A percentile compares a stretch with the other conserved stretches of the same genome.
Conservation (phyloP, 176 grass and related monocot species). For the Oryza brachyantha region DNA sequence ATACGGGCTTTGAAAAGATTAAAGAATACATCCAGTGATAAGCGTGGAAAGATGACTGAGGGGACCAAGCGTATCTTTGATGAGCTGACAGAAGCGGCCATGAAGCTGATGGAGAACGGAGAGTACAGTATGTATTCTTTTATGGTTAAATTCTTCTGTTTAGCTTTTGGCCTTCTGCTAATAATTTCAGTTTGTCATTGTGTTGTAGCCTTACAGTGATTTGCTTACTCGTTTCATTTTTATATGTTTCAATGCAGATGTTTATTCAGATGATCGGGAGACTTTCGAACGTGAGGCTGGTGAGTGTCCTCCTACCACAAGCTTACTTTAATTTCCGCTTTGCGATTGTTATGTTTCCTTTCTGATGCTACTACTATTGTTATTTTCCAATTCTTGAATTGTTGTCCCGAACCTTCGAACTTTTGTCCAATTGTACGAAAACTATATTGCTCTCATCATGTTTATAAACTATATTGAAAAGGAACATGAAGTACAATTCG, state of each 20-base stretch:
- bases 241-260: slow-evolving; percentile 62
- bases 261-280: slow-evolving; percentile 85
- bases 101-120: slow-evolving; percentile 97
- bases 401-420: background rate
- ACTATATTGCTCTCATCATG: background rate
- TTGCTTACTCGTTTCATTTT: slow-evolving; percentile 18
- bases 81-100: slow-evolving; percentile 81
- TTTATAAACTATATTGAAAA: background rate
- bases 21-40: slow-evolving; percentile 71
- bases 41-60: slow-evolving; percentile 69
- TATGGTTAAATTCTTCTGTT: background rate
- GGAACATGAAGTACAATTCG: background rate
- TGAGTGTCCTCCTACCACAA: slow-evolving; percentile 43
- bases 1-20: slow-evolving; percentile 87
- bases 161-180: background rate
- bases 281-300: slow-evolving; percentile 87
- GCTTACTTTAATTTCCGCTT: background rate
- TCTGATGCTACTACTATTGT: background rate
- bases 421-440: background rate
- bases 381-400: background rate
- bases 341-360: background rate
- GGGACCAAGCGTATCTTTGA: slow-evolving; percentile 78
- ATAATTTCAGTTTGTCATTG: background rate
- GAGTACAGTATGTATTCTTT: slow-evolving; percentile 64
- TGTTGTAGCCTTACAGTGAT: background rate